Conservation (phyloP, 768 basidiomycete species). For the Mycena vulgaris region DNA sequence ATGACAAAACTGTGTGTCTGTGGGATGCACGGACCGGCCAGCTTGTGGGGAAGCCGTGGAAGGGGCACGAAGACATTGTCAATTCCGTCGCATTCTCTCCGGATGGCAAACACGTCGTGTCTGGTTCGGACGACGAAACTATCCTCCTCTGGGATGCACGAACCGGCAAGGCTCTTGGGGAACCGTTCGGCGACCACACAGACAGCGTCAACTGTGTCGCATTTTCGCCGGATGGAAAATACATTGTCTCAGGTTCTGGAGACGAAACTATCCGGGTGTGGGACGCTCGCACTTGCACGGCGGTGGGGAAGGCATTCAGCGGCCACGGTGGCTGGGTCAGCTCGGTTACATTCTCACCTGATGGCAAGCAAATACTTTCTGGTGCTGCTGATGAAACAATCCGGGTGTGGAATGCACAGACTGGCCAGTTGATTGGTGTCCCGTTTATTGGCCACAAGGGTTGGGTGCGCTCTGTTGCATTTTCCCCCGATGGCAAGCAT, state of each 20-base stretch:
- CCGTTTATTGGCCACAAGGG: background rate
- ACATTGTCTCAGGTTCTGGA: no score
- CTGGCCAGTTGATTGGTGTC: conserved; percentile 2
- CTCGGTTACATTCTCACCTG: no score
- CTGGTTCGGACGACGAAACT: no score
- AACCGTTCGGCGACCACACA: background rate
- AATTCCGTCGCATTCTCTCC: no score
- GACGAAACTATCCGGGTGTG: background rate
- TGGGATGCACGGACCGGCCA: no score
- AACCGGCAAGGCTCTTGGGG: background rate
- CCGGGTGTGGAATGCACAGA: no score
- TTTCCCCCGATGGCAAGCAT: background rate
- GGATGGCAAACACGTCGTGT: no score
- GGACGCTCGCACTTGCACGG: conserved; percentile 5
- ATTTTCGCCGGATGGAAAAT: background rate
- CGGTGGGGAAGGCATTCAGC: conserved; percentile 6
- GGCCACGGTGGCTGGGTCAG: conserved; percentile 6
- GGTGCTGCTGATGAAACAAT: background rate
- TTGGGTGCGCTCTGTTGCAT: background rate
- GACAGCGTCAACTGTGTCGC: background rate
- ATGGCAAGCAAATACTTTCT: conserved; percentile 1
- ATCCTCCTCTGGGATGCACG: conserved; percentile 4
- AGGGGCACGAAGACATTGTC: background rate
- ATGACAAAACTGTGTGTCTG: background rate
- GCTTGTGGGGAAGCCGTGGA: background rate